Evolutionary conservation across 148 eudicot species (phyloP).

Genomic region (Agrostemma githago): DNA sequence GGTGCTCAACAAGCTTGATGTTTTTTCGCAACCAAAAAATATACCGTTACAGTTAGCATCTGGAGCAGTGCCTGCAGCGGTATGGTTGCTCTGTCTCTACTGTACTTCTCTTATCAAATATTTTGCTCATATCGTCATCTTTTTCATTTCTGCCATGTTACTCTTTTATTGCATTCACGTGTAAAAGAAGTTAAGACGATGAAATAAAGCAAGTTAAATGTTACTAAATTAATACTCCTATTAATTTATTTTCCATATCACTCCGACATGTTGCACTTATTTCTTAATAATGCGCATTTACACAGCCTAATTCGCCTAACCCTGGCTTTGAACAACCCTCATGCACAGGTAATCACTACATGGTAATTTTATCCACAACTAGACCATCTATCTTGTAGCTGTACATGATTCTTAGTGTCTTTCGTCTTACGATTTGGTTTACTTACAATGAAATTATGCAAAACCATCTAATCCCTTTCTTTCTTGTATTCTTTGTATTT

Average conservation of each 20-base stretch:
- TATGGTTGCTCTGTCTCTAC: constrained; percentile 22
- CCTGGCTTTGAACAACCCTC: constrained; percentile 1
- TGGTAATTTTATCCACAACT: background rate
- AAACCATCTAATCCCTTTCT: background rate
- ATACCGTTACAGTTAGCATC: constrained; percentile 63
- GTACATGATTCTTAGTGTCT: background rate
- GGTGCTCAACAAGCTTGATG: constrained; percentile 43
- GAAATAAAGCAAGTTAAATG: background rate
- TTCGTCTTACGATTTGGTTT: too few relatives aligned
- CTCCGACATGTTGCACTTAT: background rate
- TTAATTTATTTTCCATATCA: background rate
- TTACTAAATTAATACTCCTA: background rate
- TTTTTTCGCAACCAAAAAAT: constrained; percentile 42
- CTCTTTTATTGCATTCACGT: background rate
- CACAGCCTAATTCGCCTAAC: background rate
- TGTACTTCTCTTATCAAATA: background rate
- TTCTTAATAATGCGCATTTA: background rate
- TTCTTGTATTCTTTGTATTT: background rate
- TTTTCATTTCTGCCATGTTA: background rate
- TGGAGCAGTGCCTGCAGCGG: constrained; percentile 69
- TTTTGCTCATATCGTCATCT: background rate
- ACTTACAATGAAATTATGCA: background rate
- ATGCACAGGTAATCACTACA: background rate
- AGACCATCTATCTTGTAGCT: background rate
- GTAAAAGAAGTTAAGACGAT: background rate